These are phyloP conservation scores for Adansonia rubrostipa DNA, from an alignment of 441 rosid species.

Conservation along the genomic window DNA sequence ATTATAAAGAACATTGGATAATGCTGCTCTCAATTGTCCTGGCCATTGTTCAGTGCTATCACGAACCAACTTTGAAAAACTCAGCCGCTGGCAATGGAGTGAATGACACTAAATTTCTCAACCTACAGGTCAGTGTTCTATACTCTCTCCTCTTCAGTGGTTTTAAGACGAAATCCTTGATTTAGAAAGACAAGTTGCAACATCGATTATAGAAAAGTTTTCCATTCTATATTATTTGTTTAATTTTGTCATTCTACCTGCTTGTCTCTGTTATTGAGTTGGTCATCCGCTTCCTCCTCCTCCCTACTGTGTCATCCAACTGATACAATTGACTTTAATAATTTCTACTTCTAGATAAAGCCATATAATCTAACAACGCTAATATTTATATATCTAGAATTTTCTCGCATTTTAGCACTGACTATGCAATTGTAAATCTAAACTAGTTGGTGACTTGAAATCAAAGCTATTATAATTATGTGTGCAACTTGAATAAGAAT, in stretches of 20 bases:
- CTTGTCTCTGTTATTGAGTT: neutral
- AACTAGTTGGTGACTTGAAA: neutral
- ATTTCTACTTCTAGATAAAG: neutral
- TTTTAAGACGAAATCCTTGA: neutral
- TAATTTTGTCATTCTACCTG: neutral
- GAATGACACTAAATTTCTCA: constrained; percentile 27
- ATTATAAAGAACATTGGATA: constrained; percentile 14
- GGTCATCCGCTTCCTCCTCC: neutral
- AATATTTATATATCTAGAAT: neutral
- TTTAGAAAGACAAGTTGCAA: neutral
- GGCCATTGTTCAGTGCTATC: constrained; percentile 30
- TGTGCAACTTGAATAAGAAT: constrained; percentile 1
- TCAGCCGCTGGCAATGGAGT: constrained; percentile 29
- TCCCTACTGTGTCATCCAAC: neutral
- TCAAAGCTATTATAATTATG: neutral
- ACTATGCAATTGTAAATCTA: neutral
- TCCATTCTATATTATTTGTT: neutral
- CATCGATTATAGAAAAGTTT: neutral
- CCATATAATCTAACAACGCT: neutral
- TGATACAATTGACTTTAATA: neutral
- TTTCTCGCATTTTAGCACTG: neutral
- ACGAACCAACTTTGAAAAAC: constrained; percentile 28
- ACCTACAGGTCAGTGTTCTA: constrained; percentile 44
- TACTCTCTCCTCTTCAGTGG: constrained; percentile 22
- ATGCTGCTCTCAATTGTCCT: neutral